Base-by-base conservation (phyloP, 2,329 filamentous ascomycete genomes). In the Emydomyces testavorans region DNA sequence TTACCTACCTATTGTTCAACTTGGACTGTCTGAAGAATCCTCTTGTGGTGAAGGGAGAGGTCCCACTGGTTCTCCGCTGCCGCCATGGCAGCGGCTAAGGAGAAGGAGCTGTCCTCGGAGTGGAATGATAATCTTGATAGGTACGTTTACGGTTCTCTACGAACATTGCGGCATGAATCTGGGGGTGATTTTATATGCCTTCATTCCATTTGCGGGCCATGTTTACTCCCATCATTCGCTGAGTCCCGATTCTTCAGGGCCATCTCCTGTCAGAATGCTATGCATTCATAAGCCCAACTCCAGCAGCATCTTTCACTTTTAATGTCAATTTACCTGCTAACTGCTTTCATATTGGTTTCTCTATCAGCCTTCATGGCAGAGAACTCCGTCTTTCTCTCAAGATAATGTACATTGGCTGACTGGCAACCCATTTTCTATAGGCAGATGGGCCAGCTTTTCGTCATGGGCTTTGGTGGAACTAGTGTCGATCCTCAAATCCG, bases 41-140 rank as follows among this genome's bases (percentile, higher is more conserved):
- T 26, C 7, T 7, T 13, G 16, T 16, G 40, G 34, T 34, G 24
- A 41, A 44, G 18, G 23, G 32, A 36, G 21, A 26, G 31, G 23
- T 16, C 21, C 29, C 34, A 40, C 29, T 38, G 43, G 26, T 34
- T 37, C 32, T 36, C 32, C 44, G 42, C 50, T 34, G 35, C 50
- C 45, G 46, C 57, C 56, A 71, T 71, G 68, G 66, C 60, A 51
- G 60, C 56, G 58, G 46, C 24, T 29, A 65, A 70, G 53, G 56
- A 62, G 60, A 59, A 58, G 58, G 65, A 65, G 54, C 60, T 73
- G 50, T 69, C 72, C 62, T 65, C 70, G 54, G 68, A 72, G 51
- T 87, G 83, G 83, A 79, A 85, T 61, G 76, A 85, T 64, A 48
- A 48, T 29, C 74, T 85, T 60, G 79, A 86, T 69, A 83, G 81